Percentiles rank a stretch among this genome's conserved stretches.
These are phyloP conservation scores for Taphrina populina DNA, from an alignment of 1,139 yeast species.

Conservation along the genomic window DNA sequence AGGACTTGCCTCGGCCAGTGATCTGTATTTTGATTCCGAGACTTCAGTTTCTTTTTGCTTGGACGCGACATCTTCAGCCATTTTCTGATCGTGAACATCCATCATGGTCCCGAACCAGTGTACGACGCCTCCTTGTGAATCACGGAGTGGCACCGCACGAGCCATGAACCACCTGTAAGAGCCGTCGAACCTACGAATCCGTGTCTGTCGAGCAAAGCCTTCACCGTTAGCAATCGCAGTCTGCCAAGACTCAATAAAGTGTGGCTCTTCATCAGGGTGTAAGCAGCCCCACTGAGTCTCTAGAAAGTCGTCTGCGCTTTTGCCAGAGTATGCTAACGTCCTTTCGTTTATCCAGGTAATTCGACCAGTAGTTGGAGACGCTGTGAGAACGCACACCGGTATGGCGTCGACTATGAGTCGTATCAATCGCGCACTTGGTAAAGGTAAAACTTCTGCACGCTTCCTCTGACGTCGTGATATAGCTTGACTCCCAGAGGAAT, in stretches of 20 bases:
- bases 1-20: constrained; percentile 46
- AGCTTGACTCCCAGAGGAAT: constrained; percentile 7
- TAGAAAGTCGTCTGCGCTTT: constrained; percentile 43
- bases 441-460: constrained; percentile 7
- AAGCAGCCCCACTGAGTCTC: constrained; percentile 41
- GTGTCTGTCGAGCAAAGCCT: constrained; percentile 43
- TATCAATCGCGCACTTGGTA: constrained; percentile 39
- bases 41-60: constrained; percentile 44
- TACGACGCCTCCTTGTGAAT: constrained; percentile 44
- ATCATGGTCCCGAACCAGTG: constrained; percentile 47
- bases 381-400: constrained; percentile 46
- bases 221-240: constrained; percentile 43
- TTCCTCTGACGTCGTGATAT: background rate
- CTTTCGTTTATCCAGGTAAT: constrained; percentile 46
- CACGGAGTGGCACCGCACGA: constrained; percentile 45
- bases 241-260: constrained; percentile 42
- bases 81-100: constrained; percentile 46
- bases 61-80: constrained; percentile 44
- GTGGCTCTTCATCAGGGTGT: constrained; percentile 44
- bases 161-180: constrained; percentile 43
- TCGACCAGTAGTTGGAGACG: constrained; percentile 44
- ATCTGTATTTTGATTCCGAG: constrained; percentile 45
- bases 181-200: constrained; percentile 45
- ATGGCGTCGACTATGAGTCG: constrained; percentile 46
- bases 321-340: constrained; percentile 45